These are phyloP conservation scores for Isatis tinctoria DNA, from an alignment of 345 rosid genomes.

Conservation along the genomic window DNA sequence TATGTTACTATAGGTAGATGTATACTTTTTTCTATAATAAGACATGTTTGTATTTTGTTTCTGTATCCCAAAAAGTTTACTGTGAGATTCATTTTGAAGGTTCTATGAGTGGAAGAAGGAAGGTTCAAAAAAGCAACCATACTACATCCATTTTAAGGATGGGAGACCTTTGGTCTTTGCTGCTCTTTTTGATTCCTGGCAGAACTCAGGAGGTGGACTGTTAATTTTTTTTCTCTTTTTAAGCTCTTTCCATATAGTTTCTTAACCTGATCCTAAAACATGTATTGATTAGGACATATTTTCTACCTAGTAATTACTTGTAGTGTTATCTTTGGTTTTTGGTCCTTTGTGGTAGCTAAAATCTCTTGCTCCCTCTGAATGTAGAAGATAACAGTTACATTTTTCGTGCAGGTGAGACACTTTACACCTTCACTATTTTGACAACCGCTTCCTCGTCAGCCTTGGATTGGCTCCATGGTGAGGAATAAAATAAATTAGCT, in stretches of 20 bases:
- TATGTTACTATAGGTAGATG: neutral
- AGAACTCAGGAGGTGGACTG: constrained; percentile 58
- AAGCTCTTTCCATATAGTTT: neutral
- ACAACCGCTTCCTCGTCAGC: constrained; percentile 73
- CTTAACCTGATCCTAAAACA: neutral
- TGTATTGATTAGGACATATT: neutral
- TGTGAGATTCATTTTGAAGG: constrained; percentile 33
- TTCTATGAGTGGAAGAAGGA: constrained; percentile 98
- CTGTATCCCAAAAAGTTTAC: neutral
- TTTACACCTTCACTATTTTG: constrained; percentile 69
- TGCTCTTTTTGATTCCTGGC: constrained; percentile 84
- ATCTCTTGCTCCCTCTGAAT: neutral
- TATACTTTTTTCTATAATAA: neutral
- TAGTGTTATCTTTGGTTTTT: neutral
- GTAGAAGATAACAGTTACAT: neutral
- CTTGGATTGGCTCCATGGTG: constrained; percentile 83
- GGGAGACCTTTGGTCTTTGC: constrained; percentile 87
- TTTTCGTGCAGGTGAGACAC: constrained; percentile 58
- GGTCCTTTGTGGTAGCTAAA: neutral
- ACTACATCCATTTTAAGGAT: constrained; percentile 81
- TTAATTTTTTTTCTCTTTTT: neutral
- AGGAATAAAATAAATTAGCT: constrained; percentile 23
- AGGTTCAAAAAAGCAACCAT: constrained; percentile 87
- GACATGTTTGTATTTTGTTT: neutral
- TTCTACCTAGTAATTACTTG: neutral